phyloP scores from a whole-genome alignment of 352 stramenopile genomes.

The Phytophthora cajani region DNA sequence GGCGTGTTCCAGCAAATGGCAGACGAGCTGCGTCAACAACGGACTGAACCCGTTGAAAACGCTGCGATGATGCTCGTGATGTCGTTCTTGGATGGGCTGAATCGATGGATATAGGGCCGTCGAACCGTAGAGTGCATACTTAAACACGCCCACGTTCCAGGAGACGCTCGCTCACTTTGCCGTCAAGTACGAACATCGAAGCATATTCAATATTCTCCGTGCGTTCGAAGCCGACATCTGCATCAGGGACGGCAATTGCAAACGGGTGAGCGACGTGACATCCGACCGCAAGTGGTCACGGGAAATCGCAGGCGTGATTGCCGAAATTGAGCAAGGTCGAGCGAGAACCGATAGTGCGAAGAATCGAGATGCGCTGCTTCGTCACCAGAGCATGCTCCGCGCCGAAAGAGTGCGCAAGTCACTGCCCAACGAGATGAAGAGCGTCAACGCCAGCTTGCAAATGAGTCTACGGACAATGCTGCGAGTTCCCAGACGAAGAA shows the following conservation, averaged over 20 bases:
- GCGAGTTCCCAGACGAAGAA: background rate
- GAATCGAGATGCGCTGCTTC: background rate
- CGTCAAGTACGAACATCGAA: conserved; percentile 6
- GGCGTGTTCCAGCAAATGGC: conserved; percentile 39
- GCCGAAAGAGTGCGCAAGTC: background rate
- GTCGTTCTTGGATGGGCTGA: conserved; percentile 30
- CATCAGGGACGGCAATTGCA: background rate
- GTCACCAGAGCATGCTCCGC: background rate
- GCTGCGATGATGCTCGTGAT: conserved; percentile 27
- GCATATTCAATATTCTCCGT: background rate
- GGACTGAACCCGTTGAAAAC: conserved; percentile 24
- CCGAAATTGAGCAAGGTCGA: background rate
- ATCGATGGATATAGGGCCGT: background rate
- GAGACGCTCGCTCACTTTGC: conserved; percentile 31
- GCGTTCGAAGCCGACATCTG: background rate
- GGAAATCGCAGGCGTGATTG: background rate
- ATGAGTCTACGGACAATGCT: background rate
- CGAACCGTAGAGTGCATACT: background rate
- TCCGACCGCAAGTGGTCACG: background rate
- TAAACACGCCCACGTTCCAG: conserved; percentile 30
- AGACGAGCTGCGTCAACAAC: conserved; percentile 27
- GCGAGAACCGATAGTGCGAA: background rate
- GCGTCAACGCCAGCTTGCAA: background rate
- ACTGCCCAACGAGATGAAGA: background rate
- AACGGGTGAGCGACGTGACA: background rate